Evolutionary conservation across 1,139 yeast genomes (phyloP).

Genomic region (Kurtzmaniella natalensis): DNA sequence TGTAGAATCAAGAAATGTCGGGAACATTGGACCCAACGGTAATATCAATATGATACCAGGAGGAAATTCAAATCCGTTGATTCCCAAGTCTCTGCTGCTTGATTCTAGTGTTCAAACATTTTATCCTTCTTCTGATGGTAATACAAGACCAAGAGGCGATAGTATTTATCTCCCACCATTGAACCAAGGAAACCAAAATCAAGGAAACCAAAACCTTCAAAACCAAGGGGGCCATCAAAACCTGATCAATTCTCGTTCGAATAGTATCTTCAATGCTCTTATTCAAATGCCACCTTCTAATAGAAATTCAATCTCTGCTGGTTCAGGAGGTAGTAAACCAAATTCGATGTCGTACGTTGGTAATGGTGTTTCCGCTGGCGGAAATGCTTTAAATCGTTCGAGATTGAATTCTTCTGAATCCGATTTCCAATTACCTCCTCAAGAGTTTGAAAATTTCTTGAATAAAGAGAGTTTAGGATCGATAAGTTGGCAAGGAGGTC

Average conservation of each 20-base stretch:
- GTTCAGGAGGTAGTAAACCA: conserved; percentile 11
- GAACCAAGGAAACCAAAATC: conserved; percentile 1
- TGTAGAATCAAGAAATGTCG: not conserved
- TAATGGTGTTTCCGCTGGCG: conserved; percentile 12
- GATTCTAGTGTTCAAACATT: conserved; percentile 11
- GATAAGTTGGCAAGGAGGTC: conserved; percentile 24
- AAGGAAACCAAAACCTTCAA: conserved; percentile 4
- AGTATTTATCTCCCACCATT: conserved; percentile 32
- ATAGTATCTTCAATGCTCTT: conserved; percentile 39
- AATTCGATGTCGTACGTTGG: conserved; percentile 7
- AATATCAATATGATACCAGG: not conserved
- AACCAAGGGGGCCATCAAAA: conserved; percentile 2
- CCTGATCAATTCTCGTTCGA: conserved; percentile 27
- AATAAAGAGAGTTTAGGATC: conserved; percentile 40
- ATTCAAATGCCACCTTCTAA: conserved; percentile 38
- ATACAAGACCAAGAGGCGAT: conserved; percentile 23
- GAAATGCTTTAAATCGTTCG: conserved; percentile 13
- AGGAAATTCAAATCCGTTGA: not conserved
- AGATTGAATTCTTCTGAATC: conserved; percentile 17
- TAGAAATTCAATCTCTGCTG: conserved; percentile 32
- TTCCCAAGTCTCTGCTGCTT: conserved; percentile 9
- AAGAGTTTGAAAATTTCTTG: conserved; percentile 41
- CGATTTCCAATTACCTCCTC: conserved; percentile 21
- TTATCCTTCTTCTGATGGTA: conserved; percentile 9
- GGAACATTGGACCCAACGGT: not conserved